These are phyloP conservation scores for Dichomitus squalens DNA, from an alignment of 1,284 basidiomycete species.

Conservation along the genomic window DNA sequence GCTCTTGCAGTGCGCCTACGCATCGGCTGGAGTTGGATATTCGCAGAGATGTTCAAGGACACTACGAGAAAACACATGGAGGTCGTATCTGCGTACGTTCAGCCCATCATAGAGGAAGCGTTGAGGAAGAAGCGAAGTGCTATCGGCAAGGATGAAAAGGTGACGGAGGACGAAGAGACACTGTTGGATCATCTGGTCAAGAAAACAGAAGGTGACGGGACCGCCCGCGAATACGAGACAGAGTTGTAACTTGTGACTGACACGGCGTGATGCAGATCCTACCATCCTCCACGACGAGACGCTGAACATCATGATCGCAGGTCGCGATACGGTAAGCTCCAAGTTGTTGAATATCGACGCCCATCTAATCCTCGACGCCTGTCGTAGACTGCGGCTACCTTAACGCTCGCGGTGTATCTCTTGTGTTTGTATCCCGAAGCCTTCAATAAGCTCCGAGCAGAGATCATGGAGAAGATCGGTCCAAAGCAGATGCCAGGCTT, in stretches of 20 bases:
- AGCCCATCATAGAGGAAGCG: constrained; percentile 46
- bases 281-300: constrained; percentile 40
- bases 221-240: no score
- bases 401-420: constrained; percentile 45
- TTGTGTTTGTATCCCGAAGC: constrained; percentile 42
- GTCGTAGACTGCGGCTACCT: constrained; percentile 36
- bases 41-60: constrained; percentile 18
- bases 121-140: constrained; percentile 32
- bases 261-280: constrained; percentile 5
- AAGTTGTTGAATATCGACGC: not conserved
- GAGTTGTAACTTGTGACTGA: not conserved
- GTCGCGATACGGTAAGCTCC: constrained; percentile 40
- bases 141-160: constrained; percentile 13
- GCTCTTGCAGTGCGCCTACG: constrained; percentile 34
- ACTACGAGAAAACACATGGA: constrained; percentile 19
- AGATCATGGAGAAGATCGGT: constrained; percentile 42
- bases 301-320: constrained; percentile 44
- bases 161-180: constrained; percentile 26
- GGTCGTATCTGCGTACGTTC: constrained; percentile 24
- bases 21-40: constrained; percentile 32
- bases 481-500: constrained; percentile 37
- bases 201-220: constrained; percentile 34
- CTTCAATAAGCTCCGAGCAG: constrained; percentile 39
- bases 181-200: constrained; percentile 43
- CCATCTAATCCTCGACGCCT: not conserved